phyloP scores from a whole-genome alignment of 1,284 basidiomycete genomes.

The Leccinum pachyderme region DNA sequence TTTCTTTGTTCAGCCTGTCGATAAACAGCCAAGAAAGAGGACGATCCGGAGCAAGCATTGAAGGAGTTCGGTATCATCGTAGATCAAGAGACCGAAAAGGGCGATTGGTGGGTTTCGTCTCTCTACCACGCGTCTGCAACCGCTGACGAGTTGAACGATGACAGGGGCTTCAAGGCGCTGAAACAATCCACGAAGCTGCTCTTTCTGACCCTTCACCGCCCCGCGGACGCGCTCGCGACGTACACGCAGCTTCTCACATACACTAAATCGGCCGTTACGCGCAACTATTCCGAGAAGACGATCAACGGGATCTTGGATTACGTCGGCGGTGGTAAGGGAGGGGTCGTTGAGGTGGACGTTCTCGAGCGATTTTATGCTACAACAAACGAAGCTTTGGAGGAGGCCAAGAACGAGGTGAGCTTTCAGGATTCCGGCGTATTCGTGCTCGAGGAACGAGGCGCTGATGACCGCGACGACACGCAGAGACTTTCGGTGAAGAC shows the following conservation, averaged over 20 bases:
- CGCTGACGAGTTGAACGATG: neutral
- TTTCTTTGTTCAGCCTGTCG: neutral
- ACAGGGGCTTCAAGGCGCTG: constrained; percentile 97
- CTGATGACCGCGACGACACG: neutral
- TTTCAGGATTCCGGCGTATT: neutral
- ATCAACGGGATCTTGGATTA: constrained; percentile 99
- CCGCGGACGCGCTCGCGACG: constrained; percentile 81
- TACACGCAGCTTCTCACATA: constrained; percentile 87
- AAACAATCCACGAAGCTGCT: constrained; percentile 98
- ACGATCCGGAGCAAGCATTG: constrained; percentile 85
- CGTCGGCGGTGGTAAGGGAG: constrained; percentile 89
- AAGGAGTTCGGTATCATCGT: constrained; percentile 87
- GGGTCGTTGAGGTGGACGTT: constrained; percentile 80
- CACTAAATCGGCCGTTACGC: constrained; percentile 88
- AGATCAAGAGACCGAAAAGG: constrained; percentile 85
- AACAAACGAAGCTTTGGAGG: constrained; percentile 86
- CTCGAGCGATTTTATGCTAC: constrained; percentile 95
- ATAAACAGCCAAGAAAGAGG: constrained; percentile 81
- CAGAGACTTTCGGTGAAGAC: constrained; percentile 93
- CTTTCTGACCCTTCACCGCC: constrained; percentile 76
- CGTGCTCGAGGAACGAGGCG: too few species aligned
- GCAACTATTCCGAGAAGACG: constrained; percentile 94
- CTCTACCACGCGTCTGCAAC: neutral
- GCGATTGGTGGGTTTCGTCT: constrained; percentile 72
- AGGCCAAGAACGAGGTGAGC: constrained; percentile 92